Conservation (phyloP, 176 grass and related monocot species). For the Eragrostis nindensis region DNA sequence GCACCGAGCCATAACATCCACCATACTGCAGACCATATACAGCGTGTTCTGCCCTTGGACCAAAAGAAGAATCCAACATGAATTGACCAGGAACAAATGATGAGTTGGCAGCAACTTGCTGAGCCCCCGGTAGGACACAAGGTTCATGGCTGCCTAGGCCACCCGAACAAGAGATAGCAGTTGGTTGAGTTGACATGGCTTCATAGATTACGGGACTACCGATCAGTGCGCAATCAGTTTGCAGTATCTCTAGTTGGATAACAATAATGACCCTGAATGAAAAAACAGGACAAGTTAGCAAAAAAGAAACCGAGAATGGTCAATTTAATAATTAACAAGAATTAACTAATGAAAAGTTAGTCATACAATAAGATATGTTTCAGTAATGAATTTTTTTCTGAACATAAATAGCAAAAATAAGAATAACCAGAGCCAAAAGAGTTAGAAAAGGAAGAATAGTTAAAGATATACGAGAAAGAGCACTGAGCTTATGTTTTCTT, state of each 20-base stretch:
- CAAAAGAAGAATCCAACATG: constrained; percentile 38
- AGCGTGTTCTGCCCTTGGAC: constrained; percentile 20
- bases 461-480: too few species aligned
- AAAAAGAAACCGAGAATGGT: neutral
- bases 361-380: neutral
- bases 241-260: constrained; percentile 64
- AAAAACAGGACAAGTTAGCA: neutral
- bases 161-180: neutral
- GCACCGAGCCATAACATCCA: constrained; percentile 35
- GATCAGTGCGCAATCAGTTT: constrained; percentile 45
- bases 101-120: constrained; percentile 33
- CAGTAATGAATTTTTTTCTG: neutral
- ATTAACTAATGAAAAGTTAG: neutral
- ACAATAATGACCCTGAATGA: constrained; percentile 77
- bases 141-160: neutral
- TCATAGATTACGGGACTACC: constrained; percentile 72
- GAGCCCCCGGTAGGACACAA: neutral
- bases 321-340: neutral
- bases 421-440: too few species aligned
- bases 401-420: too few species aligned
- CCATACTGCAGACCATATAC: constrained; percentile 2
- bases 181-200: neutral
- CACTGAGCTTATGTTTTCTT: too few species aligned
- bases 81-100: constrained; percentile 33
- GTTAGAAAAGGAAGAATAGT: too few species aligned